A percentile compares a stretch with the other conserved stretches of the same genome.
Evolutionary conservation across 2,329 filamentous ascomycete genomes (phyloP).

Genomic region (Ascocoryne sarcoides): DNA sequence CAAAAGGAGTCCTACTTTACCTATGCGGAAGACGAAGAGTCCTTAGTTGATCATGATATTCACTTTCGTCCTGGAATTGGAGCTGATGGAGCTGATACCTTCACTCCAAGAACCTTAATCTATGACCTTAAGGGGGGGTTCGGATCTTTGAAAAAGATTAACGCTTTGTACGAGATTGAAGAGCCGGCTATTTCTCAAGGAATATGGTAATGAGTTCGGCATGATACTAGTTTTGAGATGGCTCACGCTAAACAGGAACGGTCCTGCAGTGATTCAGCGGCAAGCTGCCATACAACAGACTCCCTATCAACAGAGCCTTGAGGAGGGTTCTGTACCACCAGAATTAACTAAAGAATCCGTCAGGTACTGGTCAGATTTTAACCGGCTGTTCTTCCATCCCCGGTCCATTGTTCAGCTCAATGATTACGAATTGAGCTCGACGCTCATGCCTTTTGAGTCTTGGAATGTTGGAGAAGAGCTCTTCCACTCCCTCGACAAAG

Average conservation of each 20-base stretch:
- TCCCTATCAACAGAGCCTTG: constrained; percentile 71
- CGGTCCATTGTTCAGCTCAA: constrained; percentile 77
- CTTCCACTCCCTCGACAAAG: constrained; percentile 63
- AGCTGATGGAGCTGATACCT: constrained; percentile 80
- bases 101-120: constrained; percentile 80
- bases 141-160: constrained; percentile 78
- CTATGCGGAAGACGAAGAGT: constrained; percentile 59
- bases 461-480: constrained; percentile 68
- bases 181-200: constrained; percentile 23
- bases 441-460: constrained; percentile 72
- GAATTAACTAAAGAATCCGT: constrained; percentile 60
- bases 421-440: constrained; percentile 77
- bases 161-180: constrained; percentile 61
- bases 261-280: constrained; percentile 58
- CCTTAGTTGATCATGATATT: constrained; percentile 71
- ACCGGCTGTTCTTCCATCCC: constrained; percentile 85
- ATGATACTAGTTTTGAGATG: neutral
- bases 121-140: constrained; percentile 95
- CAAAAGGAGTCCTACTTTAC: constrained; percentile 92
- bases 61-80: constrained; percentile 81
- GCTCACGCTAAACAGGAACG: constrained; percentile 43
- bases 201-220: constrained; percentile 31
- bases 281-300: constrained; percentile 59
- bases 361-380: constrained; percentile 97
- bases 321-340: constrained; percentile 57